Evolutionary conservation across 805 yeast genomes (phyloP).

Genomic region (Nakazawaea wyomingensis): DNA sequence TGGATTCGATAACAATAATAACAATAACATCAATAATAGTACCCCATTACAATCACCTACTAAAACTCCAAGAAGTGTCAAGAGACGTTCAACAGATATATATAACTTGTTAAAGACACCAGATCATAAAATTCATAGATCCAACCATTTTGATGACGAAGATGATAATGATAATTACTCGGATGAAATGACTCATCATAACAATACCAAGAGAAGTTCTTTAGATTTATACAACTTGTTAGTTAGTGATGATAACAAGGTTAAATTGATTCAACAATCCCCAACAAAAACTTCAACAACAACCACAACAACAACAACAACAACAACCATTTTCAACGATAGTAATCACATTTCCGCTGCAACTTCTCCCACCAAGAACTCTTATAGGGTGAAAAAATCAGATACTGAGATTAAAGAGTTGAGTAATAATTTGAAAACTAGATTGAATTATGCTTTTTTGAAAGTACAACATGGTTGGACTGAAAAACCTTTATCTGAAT

Average conservation of each 20-base stretch:
- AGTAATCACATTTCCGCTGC: conserved; percentile 1
- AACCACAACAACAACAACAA: too few relatives aligned
- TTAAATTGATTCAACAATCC: conserved; percentile 4
- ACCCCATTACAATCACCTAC: conserved; percentile 31
- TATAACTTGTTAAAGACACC: conserved; percentile 31
- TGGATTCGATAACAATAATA: conserved; percentile 25
- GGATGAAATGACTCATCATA: not conserved
- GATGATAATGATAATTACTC: conserved; percentile 2
- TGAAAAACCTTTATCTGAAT: conserved; percentile 8
- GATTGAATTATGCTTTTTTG: conserved; percentile 30
- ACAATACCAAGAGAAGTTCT: conserved; percentile 24
- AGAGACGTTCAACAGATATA: conserved; percentile 28
- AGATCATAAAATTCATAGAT: conserved; percentile 15
- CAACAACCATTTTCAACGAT: too few relatives aligned
- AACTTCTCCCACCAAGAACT: conserved; percentile 22
- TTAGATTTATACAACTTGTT: conserved; percentile 26
- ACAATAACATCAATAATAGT: too few relatives aligned
- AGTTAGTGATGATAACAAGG: conserved; percentile 14
- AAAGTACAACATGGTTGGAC: conserved; percentile 29
- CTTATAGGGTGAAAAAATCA: conserved; percentile 25
- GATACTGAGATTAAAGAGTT: conserved; percentile 30
- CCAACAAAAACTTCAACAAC: conserved; percentile 20
- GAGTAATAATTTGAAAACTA: conserved; percentile 29
- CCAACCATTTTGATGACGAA: not conserved
- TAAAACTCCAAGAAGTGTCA: conserved; percentile 23